These are phyloP conservation scores for Penicillium herquei DNA, from an alignment of 495 filamentous ascomycete species.

Conservation along the genomic window DNA sequence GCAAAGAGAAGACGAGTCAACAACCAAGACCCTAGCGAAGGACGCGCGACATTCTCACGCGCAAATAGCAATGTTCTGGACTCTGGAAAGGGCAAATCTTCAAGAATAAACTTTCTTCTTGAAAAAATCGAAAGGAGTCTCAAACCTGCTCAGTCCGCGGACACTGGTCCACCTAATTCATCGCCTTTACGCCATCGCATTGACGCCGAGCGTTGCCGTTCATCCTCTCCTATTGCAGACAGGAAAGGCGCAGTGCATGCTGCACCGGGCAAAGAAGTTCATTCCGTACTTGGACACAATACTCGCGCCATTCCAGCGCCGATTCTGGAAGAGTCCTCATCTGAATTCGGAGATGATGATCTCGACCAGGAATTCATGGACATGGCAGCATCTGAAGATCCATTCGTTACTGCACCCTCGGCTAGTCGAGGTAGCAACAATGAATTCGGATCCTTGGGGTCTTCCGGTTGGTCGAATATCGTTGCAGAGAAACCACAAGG, in stretches of 20 bases:
- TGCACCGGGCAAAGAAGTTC: constrained; percentile 10
- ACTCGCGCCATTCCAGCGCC: constrained; percentile 9
- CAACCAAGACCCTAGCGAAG: constrained; percentile 27
- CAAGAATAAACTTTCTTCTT: constrained; percentile 60
- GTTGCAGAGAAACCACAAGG: constrained; percentile 14
- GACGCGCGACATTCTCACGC: constrained; percentile 44
- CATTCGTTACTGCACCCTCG: constrained; percentile 17
- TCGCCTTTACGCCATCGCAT: constrained; percentile 51
- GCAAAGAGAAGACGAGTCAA: constrained; percentile 52
- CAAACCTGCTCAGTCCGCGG: constrained; percentile 34
- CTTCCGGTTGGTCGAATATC: constrained; percentile 19
- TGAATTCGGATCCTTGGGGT: constrained; percentile 17
- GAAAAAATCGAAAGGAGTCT: constrained; percentile 66
- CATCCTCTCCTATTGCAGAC: constrained; percentile 48
- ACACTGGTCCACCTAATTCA: constrained; percentile 47
- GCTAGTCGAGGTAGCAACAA: constrained; percentile 14
- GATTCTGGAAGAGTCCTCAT: constrained; percentile 40
- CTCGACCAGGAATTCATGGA: constrained; percentile 56
- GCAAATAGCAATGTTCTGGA: constrained; percentile 53
- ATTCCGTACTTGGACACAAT: constrained; percentile 4
- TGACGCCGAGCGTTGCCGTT: constrained; percentile 33
- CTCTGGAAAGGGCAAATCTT: constrained; percentile 49
- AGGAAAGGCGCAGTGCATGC: constrained; percentile 11
- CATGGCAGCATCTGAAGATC: constrained; percentile 38
- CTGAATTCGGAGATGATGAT: constrained; percentile 62